Evolutionary conservation across 768 basidiomycete genomes (phyloP).

Genomic region (Sistotremastrum suecicum): DNA sequence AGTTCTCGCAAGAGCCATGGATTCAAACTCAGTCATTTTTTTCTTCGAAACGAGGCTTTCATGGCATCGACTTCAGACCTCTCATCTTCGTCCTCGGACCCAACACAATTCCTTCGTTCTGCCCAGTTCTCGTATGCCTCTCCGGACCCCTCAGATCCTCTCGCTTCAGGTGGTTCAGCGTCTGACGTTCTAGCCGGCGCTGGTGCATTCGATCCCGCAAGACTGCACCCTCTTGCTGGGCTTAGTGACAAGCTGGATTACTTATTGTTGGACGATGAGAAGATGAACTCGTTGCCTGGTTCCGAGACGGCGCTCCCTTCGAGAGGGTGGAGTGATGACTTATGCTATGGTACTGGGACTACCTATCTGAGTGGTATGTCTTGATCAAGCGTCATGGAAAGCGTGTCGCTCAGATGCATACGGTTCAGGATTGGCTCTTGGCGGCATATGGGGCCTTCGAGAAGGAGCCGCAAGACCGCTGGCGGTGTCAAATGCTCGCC

Average conservation of each 20-base stretch:
- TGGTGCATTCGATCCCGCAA: slow-evolving; percentile 80
- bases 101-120: slow-evolving; percentile 30
- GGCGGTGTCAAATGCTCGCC: slow-evolving; percentile 69
- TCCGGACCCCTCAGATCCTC: slow-evolving; percentile 35
- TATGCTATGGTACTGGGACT: slow-evolving; percentile 98
- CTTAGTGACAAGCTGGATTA: slow-evolving; percentile 92
- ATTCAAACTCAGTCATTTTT: neutral
- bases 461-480: slow-evolving; percentile 84
- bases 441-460: slow-evolving; percentile 90
- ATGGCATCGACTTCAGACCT: slow-evolving; percentile 16
- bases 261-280: slow-evolving; percentile 91
- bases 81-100: slow-evolving; percentile 30
- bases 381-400: slow-evolving; percentile 28
- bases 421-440: slow-evolving; percentile 78
- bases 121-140: slow-evolving; percentile 32
- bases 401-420: slow-evolving; percentile 57
- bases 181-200: slow-evolving; percentile 58
- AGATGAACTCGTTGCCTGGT: slow-evolving; percentile 82
- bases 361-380: slow-evolving; percentile 87
- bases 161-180: slow-evolving; percentile 36
- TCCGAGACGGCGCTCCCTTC: slow-evolving; percentile 83
- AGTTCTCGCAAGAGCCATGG: too few species aligned
- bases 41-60: neutral
- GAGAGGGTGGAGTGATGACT: slow-evolving; percentile 97
- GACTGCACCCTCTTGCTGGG: slow-evolving; percentile 86